Evolutionary conservation across 768 basidiomycete genomes (phyloP).

Genomic region (Mycena alexandri): DNA sequence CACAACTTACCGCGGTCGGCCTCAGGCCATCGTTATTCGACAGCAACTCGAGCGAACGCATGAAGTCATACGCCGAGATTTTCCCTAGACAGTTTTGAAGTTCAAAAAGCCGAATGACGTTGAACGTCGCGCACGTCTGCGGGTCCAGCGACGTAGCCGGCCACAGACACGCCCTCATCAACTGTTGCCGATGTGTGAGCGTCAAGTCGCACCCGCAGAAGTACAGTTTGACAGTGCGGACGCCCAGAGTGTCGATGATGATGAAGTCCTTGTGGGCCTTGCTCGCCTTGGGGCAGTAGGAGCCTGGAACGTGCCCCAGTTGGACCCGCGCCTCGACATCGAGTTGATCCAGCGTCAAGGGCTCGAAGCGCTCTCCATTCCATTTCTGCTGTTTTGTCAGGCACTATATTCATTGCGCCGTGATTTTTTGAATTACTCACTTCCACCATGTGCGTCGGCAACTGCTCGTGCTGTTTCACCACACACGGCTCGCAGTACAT

Average conservation of each 20-base stretch:
- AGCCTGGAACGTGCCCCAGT: not conserved
- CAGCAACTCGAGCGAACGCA: not conserved
- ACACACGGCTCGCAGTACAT: slow-evolving; percentile 3
- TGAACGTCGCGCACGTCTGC: not conserved
- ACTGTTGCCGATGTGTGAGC: not conserved
- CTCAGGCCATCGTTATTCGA: not conserved
- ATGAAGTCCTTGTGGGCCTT: not conserved
- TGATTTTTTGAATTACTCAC: not conserved
- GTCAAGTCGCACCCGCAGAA: not conserved
- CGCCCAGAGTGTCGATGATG: not conserved
- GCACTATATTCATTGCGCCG: no score
- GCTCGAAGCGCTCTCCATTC: not conserved
- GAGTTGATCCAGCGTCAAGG: not conserved
- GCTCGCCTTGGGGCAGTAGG: not conserved
- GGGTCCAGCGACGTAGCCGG: not conserved
- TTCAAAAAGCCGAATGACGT: not conserved
- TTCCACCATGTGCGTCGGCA: not conserved
- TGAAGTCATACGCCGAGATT: not conserved
- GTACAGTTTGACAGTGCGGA: not conserved
- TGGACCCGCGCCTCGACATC: not conserved
- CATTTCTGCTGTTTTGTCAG: no score
- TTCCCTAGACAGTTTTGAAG: slow-evolving; percentile 1
- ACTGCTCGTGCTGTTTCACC: not conserved
- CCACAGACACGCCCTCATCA: not conserved
- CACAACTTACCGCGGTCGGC: not conserved